Conservation (phyloP, 306 rosid species). For the Ormosia emarginata region DNA sequence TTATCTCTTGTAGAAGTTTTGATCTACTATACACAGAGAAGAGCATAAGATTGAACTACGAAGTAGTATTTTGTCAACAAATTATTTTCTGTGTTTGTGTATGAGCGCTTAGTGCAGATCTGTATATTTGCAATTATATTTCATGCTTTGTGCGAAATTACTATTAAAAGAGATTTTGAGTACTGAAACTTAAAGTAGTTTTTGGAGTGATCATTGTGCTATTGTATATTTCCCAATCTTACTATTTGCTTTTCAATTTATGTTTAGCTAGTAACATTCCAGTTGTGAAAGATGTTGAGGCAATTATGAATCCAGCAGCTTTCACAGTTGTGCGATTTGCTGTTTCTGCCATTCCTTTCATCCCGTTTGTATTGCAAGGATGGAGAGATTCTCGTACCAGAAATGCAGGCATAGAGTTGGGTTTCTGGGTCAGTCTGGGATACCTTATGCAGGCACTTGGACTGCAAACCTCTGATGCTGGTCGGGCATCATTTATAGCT, state of each 20-base stretch:
- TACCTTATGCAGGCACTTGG: conserved; percentile 81
- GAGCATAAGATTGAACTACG: neutral
- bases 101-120: neutral
- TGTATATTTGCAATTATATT: neutral
- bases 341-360: conserved; percentile 58
- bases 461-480: conserved; percentile 75
- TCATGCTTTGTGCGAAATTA: neutral
- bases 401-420: conserved; percentile 77
- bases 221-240: neutral
- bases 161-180: neutral
- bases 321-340: conserved; percentile 71
- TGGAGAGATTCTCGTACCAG: conserved; percentile 44
- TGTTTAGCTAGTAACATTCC: conserved; percentile 71
- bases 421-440: conserved; percentile 79
- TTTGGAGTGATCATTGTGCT: neutral
- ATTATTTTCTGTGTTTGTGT: neutral
- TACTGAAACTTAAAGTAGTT: neutral
- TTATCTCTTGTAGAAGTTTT: neutral
- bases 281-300: conserved; percentile 74
- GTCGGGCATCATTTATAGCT: conserved; percentile 65
- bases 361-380: conserved; percentile 56
- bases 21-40: neutral
- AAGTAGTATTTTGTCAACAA: neutral
- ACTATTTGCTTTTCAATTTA: neutral
- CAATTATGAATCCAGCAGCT: conserved; percentile 59